Evolutionary conservation across 2,329 filamentous ascomycete genomes (phyloP).

Genomic region (Aspergillus sp.): DNA sequence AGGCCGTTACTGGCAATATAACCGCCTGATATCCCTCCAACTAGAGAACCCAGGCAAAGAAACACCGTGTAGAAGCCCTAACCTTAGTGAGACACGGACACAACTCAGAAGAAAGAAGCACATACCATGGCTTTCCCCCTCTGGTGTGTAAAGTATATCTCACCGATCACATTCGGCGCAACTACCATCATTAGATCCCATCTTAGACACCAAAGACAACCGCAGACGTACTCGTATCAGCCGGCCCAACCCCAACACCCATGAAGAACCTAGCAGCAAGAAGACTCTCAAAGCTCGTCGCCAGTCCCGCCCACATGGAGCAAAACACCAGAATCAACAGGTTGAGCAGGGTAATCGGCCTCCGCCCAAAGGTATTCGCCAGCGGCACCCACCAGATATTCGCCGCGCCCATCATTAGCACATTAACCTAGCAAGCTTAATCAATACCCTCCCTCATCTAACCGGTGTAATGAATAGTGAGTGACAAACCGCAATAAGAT

Average conservation of each 20-base stretch:
- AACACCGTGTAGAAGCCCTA: conserved; percentile 13
- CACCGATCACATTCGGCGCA: conserved; percentile 12
- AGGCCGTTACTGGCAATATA: conserved; percentile 6
- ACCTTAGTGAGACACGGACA: no score
- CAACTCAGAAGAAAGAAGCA: fast-evolving
- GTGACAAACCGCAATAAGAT: conserved; percentile 10
- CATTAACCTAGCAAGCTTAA: conserved; percentile 1
- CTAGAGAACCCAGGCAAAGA: conserved; percentile 2
- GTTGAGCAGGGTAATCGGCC: conserved; percentile 6
- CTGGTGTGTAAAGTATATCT: conserved; percentile 15
- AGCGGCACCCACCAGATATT: conserved; percentile 16
- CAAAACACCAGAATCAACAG: conserved; percentile 8
- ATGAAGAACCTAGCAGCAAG: conserved; percentile 14
- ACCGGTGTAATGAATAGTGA: not conserved
- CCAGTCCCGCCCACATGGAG: conserved; percentile 6
- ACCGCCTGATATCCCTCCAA: conserved; percentile 8
- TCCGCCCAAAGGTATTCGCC: conserved; percentile 12
- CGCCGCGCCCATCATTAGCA: conserved; percentile 13
- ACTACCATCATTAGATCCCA: not conserved
- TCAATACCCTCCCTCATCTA: no score
- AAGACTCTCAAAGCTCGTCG: conserved; percentile 8
- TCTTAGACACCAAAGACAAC: not conserved
- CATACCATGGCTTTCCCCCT: conserved; percentile 3
- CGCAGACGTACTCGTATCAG: conserved; percentile 8
- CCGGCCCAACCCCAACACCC: conserved; percentile 12